Conservation (phyloP, 2,329 filamentous ascomycete species). For the Penicillium sp. region DNA sequence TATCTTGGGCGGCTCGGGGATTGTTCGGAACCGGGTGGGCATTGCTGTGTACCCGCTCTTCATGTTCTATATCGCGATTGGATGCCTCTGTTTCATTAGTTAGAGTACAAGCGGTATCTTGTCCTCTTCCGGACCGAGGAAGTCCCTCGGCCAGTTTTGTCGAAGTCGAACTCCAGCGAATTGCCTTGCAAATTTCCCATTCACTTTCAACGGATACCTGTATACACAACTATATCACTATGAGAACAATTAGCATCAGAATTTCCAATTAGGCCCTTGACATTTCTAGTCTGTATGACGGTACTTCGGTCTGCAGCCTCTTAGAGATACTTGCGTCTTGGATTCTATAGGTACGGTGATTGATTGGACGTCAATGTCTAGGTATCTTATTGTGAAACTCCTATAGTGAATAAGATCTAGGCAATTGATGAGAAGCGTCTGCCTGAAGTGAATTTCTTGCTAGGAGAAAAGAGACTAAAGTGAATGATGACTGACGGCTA, state of each 20-base stretch:
- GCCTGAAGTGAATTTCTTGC: background rate
- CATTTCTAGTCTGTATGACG: background rate
- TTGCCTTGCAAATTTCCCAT: background rate
- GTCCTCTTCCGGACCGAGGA: constrained; percentile 2
- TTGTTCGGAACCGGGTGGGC: constrained; percentile 88
- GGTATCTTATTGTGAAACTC: background rate
- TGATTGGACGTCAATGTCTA: background rate
- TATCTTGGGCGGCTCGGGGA: constrained; percentile 90
- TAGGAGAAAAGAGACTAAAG: background rate
- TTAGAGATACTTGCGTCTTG: no score
- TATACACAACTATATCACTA: constrained; percentile 23
- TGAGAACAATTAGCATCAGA: background rate
- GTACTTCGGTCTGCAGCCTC: background rate
- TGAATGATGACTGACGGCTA: background rate
- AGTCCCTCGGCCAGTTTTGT: background rate
- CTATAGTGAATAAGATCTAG: background rate
- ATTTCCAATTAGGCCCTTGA: background rate
- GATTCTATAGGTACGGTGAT: background rate
- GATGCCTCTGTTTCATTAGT: constrained; percentile 96
- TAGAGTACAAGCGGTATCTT: constrained; percentile 41
- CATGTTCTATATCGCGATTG: constrained; percentile 89
- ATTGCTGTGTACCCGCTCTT: constrained; percentile 93
- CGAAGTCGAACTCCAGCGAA: background rate
- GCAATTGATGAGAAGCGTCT: background rate
- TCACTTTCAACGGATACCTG: constrained; percentile 2